These are phyloP conservation scores for Yarrowia sp. DNA, from an alignment of 805 yeast genomes.

Conservation along the genomic window DNA sequence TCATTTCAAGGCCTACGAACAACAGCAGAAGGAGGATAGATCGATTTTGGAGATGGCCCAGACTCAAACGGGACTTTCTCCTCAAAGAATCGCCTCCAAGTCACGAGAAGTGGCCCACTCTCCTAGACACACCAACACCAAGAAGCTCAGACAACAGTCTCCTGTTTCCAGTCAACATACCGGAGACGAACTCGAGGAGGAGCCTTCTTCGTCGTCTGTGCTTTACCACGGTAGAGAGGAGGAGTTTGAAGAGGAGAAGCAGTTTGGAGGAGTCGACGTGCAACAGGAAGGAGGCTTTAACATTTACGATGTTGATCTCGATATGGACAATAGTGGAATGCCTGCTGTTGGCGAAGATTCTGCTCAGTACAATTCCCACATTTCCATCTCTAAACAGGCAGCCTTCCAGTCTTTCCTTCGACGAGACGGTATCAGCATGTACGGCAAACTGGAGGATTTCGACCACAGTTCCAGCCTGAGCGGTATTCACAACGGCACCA, in stretches of 20 bases:
- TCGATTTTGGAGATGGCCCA: constrained; percentile 18
- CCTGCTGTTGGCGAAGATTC: constrained; percentile 9
- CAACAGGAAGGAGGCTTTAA: constrained; percentile 26
- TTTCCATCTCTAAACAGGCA: background rate
- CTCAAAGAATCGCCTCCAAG: constrained; percentile 14
- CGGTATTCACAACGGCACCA: background rate
- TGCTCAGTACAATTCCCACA: constrained; percentile 19
- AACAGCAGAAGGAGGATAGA: constrained; percentile 6
- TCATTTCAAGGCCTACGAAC: constrained; percentile 4
- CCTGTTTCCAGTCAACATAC: background rate
- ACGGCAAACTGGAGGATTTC: constrained; percentile 26
- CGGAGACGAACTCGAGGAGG: background rate
- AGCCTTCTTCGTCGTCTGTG: constrained; percentile 22
- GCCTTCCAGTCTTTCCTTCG: constrained; percentile 16
- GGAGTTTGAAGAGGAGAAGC: background rate
- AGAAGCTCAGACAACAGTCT: background rate
- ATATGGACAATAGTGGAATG: constrained; percentile 1
- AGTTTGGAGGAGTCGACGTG: background rate
- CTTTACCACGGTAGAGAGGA: constrained; percentile 19
- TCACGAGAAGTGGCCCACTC: background rate
- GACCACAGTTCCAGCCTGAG: constrained; percentile 5
- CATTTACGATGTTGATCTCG: constrained; percentile 6
- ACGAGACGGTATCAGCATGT: constrained; percentile 8
- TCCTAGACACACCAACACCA: background rate
- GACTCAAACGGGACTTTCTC: background rate